Percentiles rank a stretch among this genome's conserved stretches.
Conservation (phyloP, 768 basidiomycete species). For the Lactifluus hygrophoroides region DNA sequence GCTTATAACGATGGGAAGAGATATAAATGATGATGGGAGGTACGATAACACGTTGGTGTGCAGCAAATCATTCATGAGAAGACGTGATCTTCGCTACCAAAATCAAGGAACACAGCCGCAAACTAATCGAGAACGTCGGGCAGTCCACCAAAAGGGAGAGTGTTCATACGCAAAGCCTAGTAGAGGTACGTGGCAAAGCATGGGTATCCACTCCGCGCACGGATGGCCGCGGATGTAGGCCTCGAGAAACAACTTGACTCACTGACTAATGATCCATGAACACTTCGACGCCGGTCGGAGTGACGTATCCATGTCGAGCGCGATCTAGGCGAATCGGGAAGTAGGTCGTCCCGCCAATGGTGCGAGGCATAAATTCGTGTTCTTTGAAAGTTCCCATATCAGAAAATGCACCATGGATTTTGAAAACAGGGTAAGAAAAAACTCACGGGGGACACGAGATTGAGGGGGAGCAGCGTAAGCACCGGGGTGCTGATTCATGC, state of each 20-base stretch:
- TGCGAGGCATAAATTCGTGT: conserved; percentile 1
- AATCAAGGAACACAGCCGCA: neutral
- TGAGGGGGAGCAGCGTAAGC: neutral
- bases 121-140: neutral
- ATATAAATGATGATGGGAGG: neutral
- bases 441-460: neutral
- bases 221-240: neutral
- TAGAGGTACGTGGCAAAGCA: neutral
- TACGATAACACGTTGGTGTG: neutral
- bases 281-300: conserved; percentile 7
- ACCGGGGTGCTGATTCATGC: neutral
- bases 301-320: conserved; percentile 4
- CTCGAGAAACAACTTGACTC: neutral
- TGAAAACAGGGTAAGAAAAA: neutral
- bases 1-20: neutral
- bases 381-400: neutral
- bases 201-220: neutral
- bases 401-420: neutral
- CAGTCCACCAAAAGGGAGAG: too few species aligned
- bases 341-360: conserved; percentile 13
- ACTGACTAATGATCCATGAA: neutral
- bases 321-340: conserved; percentile 11
- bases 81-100: neutral
- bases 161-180: neutral
- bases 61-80: neutral